These are phyloP conservation scores for Yarrowia galli DNA, from an alignment of 1,139 yeast genomes.

Conservation along the genomic window DNA sequence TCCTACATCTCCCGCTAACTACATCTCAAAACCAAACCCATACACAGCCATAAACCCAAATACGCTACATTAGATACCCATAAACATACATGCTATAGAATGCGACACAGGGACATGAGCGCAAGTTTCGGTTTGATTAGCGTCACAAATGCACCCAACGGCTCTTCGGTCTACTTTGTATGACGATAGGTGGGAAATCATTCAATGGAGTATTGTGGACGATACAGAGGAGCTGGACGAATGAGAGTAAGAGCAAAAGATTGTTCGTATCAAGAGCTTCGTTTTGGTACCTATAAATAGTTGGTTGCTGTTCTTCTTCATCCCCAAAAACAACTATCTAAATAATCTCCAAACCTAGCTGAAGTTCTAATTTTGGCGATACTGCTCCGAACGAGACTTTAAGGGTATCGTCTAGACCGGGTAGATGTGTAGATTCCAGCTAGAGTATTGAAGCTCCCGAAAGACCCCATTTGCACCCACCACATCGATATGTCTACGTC, in stretches of 20 bases:
- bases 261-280: not conserved
- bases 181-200: not conserved
- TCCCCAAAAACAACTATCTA: not conserved
- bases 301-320: not conserved
- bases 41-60: slow-evolving; percentile 11
- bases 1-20: not conserved
- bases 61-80: not conserved
- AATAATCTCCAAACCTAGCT: not conserved
- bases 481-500: not conserved
- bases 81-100: slow-evolving; percentile 16
- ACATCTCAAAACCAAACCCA: not conserved
- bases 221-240: not conserved
- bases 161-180: not conserved
- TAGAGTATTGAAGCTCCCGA: not conserved
- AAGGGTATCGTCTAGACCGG: not conserved
- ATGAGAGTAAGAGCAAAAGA: no score
- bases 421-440: not conserved
- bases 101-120: slow-evolving; percentile 8
- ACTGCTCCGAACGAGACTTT: not conserved
- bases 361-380: not conserved
- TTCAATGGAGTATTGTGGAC: not conserved
- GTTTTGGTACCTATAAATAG: not conserved
- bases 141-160: slow-evolving; percentile 7
- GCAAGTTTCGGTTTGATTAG: slow-evolving; percentile 21
- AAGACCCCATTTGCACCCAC: not conserved